These are phyloP conservation scores for Fusarium denticulatum DNA, from an alignment of 2,329 filamentous ascomycete genomes.

Conservation along the genomic window DNA sequence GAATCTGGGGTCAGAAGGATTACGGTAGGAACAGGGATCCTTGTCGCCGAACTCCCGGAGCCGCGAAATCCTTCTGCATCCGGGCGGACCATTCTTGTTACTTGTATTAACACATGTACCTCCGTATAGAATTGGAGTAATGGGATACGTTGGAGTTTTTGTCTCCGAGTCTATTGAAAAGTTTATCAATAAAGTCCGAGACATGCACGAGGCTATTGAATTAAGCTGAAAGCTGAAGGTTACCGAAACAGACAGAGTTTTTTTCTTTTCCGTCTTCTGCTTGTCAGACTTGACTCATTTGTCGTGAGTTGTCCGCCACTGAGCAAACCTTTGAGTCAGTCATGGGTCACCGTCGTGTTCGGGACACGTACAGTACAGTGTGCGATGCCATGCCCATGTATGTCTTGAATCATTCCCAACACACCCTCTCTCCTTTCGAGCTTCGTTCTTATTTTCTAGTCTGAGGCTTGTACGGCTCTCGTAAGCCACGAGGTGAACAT, in stretches of 20 bases:
- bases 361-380: conserved; percentile 22
- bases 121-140: neutral
- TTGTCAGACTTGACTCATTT: conserved; percentile 10
- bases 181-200: neutral
- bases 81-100: neutral
- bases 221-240: neutral
- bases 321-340: conserved; percentile 30
- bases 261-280: neutral
- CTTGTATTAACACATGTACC: neutral
- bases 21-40: neutral
- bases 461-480: conserved; percentile 24
- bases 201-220: neutral
- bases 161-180: conserved; percentile 16
- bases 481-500: conserved; percentile 15
- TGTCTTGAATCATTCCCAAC: neutral
- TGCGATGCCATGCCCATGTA: neutral
- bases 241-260: conserved; percentile 7
- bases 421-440: neutral
- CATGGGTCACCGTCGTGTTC: conserved; percentile 5
- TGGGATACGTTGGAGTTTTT: conserved; percentile 4
- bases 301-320: conserved; percentile 25
- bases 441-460: neutral
- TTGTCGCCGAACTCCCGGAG: conserved; percentile 10
- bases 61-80: conserved; percentile 6
- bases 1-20: conserved; percentile 31